Conservation (phyloP, 73 alveolate species). For the Paramecium sexaurelia region DNA sequence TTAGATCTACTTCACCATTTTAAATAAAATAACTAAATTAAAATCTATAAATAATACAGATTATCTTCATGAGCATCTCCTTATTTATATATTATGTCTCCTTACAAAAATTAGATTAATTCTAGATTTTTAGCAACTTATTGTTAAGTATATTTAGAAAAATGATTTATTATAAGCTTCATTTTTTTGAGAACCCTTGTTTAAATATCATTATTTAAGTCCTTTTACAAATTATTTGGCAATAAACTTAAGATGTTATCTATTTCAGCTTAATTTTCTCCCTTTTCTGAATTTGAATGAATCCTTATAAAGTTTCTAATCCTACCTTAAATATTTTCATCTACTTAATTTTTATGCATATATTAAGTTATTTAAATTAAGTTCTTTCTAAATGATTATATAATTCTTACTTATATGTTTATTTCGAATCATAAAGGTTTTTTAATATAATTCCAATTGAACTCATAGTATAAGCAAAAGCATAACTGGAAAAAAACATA, state of each 20-base stretch:
- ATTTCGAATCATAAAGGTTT: conserved; percentile 2
- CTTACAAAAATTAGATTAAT: not conserved
- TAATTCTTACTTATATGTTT: not conserved
- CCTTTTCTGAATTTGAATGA: not conserved
- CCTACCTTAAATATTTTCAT: not conserved
- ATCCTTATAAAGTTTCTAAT: not conserved
- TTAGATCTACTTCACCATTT: not conserved
- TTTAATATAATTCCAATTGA: conserved; percentile 55
- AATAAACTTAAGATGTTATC: not conserved
- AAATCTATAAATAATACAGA: not conserved
- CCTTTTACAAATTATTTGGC: not conserved
- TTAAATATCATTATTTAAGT: not conserved
- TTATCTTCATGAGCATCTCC: not conserved
- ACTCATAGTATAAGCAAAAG: conserved; percentile 63
- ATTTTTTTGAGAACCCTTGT: not conserved
- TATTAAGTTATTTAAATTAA: not conserved
- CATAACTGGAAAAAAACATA: conserved; percentile 56
- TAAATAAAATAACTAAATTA: not conserved
- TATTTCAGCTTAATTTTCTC: not conserved
- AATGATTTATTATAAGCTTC: not conserved
- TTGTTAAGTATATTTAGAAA: not conserved
- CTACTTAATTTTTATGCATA: conserved; percentile 20
- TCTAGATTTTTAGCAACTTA: not conserved
- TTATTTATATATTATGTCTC: conserved; percentile 6
- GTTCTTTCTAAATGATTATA: not conserved